Evolutionary conservation across 106 monocot genomes (phyloP).

Genomic region (Dendrobium huoshanense): DNA sequence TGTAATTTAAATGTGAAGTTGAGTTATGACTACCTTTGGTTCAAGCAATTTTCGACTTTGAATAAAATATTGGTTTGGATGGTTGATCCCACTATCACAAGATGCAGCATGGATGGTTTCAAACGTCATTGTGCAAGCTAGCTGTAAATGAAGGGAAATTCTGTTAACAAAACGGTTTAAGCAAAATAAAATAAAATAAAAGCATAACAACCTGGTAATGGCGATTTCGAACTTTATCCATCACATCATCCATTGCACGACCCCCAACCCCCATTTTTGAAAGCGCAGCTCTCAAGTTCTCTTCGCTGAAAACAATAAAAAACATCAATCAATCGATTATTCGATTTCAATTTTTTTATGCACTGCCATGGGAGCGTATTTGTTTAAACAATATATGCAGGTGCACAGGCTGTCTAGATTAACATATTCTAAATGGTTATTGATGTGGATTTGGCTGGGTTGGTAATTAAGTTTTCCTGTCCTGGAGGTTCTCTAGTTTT

Average conservation of each 20-base stretch:
- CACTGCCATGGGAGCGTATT: too few species aligned
- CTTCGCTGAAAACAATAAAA: slow-evolving; percentile 44
- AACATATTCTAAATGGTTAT: too few species aligned
- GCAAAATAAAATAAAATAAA: neutral
- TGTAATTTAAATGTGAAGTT: neutral
- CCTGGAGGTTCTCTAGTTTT: too few species aligned
- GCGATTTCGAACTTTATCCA: slow-evolving; percentile 79
- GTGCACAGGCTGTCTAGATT: too few species aligned
- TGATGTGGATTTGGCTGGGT: too few species aligned
- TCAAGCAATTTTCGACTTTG: slow-evolving; percentile 43
- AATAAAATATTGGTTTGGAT: slow-evolving; percentile 58
- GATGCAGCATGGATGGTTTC: slow-evolving; percentile 59
- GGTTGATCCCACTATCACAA: slow-evolving; percentile 65
- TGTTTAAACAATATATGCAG: too few species aligned
- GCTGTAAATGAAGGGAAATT: slow-evolving; percentile 28
- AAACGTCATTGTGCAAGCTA: slow-evolving; percentile 89
- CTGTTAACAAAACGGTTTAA: neutral
- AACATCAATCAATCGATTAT: neutral
- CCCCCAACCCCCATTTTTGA: slow-evolving; percentile 70
- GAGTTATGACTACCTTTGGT: slow-evolving; percentile 19
- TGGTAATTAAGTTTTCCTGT: too few species aligned
- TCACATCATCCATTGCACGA: slow-evolving; percentile 62
- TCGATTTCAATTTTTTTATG: too few species aligned
- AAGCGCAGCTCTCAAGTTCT: slow-evolving; percentile 84
- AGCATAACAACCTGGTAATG: slow-evolving; percentile 64